Evolutionary conservation across 768 basidiomycete genomes (phyloP), one percentile per base, ranked within the genome.

Genomic region (Mycena amicta): DNA sequence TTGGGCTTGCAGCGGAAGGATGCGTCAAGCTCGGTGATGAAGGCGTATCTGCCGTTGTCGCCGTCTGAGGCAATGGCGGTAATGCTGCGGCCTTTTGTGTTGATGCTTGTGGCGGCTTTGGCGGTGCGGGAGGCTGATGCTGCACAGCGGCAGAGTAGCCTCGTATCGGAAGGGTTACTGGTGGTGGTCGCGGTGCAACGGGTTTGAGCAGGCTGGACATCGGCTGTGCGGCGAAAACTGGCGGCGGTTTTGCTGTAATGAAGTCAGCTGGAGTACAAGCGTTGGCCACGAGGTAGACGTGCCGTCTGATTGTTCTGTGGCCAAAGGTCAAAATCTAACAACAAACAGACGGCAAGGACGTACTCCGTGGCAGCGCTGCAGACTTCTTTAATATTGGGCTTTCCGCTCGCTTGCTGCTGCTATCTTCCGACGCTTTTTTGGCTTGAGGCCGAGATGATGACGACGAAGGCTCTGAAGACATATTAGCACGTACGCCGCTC

Each of bases 21-120:
- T 92, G 90, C 20, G 91, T 92, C 57, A 92, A 75, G 68, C 91
- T 93, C 29, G 91, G 91, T 5, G 92, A 92, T 0, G 89, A 85
- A 11, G 85, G 74, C 28, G 75, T 71, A 25, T 76, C 75, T 31
- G 81, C 75, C 37, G 76, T 72, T 31, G 75, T 60, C 43, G 71
- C 56, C 33, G 76, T 45, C 40, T 63, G 70, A 64, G 18, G 81
- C 71, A 62, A 78, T 8, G 51, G 57, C n/a, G 25, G 53, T 56
- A 41, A 28, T 46, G 56, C 72, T 62, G 80, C 68, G 11, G 79
- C 66, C 39, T 78, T 67, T 51, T 74, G 66, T 18, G 76, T 62
- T 29, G 73, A 61, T 56, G 70, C 67, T 60, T 76, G 66, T 13
- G 72, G 68, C n/a, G 77, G 68, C 49, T 59, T 55, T n/a, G 57